phyloP scores from a whole-genome alignment of 371 early-diverging fungal species.

The Circinella minor region DNA sequence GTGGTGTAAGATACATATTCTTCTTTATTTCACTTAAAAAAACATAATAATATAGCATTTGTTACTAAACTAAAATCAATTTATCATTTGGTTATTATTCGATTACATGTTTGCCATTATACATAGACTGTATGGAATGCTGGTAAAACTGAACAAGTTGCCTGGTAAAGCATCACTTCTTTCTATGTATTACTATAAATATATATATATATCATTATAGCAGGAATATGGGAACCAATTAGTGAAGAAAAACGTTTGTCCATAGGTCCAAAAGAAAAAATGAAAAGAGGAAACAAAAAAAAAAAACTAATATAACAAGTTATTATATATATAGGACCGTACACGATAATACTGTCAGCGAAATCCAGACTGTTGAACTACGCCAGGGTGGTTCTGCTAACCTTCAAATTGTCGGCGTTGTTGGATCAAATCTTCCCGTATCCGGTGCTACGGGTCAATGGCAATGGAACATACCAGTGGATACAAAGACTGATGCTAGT shows the following conservation, averaged over 20 bases:
- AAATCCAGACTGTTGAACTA: slow-evolving; percentile 35
- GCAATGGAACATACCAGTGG: slow-evolving; percentile 38
- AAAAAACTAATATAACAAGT: too few species aligned
- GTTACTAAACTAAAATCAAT: too few species aligned
- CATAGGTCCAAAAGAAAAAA: too few species aligned
- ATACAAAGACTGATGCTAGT: slow-evolving; percentile 25
- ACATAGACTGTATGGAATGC: slow-evolving; percentile 37
- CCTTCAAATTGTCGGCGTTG: slow-evolving; percentile 20
- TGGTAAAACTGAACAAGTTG: slow-evolving; percentile 30
- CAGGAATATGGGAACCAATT: too few species aligned
- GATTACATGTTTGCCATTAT: neutral
- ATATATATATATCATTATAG: too few species aligned
- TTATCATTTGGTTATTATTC: too few species aligned
- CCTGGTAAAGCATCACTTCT: slow-evolving; percentile 27
- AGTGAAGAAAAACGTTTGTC: too few species aligned
- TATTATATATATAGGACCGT: slow-evolving; percentile 28
- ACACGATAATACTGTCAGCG: slow-evolving; percentile 15
- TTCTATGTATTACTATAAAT: too few species aligned
- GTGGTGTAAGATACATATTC: slow-evolving; percentile 31
- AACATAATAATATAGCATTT: too few species aligned
- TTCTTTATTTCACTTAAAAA: too few species aligned
- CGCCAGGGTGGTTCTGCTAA: slow-evolving; percentile 34
- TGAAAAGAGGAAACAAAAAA: too few species aligned
- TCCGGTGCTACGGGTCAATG: slow-evolving; percentile 14
- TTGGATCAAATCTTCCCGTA: slow-evolving; percentile 23